Evolutionary conservation across 768 basidiomycete genomes (phyloP).

Genomic region (Artomyces pyxidatus): DNA sequence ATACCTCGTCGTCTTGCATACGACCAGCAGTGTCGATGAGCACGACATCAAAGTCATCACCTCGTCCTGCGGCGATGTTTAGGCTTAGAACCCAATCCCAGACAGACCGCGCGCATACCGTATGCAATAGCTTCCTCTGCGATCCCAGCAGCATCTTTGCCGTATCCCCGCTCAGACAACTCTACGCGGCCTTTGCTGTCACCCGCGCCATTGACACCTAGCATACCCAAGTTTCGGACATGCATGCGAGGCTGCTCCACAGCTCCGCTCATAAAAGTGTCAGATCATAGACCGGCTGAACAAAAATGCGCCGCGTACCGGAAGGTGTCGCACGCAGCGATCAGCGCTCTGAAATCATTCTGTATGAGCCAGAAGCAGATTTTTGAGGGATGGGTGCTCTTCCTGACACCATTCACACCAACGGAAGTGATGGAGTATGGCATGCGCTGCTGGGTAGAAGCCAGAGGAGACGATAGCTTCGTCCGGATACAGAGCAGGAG

Average conservation of each 20-base stretch:
- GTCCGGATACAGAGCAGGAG: constrained; percentile 86
- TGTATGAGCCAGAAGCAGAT: constrained; percentile 99
- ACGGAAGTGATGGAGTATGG: constrained; percentile 96
- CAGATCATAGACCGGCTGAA: neutral
- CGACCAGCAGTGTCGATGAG: constrained; percentile 96
- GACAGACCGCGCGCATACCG: constrained; percentile 46
- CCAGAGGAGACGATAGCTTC: constrained; percentile 67
- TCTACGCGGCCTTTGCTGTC: constrained; percentile 76
- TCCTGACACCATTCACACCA: constrained; percentile 98
- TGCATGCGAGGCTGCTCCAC: constrained; percentile 98
- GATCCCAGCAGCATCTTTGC: constrained; percentile 98
- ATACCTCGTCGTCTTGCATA: constrained; percentile 98
- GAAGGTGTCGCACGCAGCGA: constrained; percentile 98
- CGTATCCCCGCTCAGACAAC: constrained; percentile 93
- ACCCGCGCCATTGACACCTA: constrained; percentile 59
- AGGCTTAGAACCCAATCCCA: too few species aligned
- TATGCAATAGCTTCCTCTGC: constrained; percentile 90
- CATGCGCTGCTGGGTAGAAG: constrained; percentile 67
- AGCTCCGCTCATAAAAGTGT: constrained; percentile 68
- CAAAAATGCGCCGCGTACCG: constrained; percentile 34
- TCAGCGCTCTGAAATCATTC: constrained; percentile 86
- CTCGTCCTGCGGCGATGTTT: constrained; percentile 53
- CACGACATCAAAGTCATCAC: constrained; percentile 92
- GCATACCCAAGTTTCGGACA: constrained; percentile 86
- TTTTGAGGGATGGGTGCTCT: constrained; percentile 96